phyloP scores from a whole-genome alignment of 2,329 filamentous ascomycete species.

The Ampelomyces quisqualis region DNA sequence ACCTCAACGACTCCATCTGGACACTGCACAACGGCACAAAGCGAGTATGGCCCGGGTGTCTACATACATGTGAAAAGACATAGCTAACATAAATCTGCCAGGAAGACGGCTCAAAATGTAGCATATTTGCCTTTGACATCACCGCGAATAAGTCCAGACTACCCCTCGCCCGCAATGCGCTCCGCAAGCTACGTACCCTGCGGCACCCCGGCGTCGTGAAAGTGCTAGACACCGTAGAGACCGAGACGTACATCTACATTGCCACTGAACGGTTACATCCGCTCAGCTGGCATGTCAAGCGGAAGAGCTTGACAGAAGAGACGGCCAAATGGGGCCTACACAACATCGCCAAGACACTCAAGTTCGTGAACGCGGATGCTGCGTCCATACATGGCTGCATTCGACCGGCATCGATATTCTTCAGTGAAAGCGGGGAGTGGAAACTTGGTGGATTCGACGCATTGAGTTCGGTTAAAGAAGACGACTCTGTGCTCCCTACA shows the following conservation, averaged over 20 bases:
- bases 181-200: constrained; percentile 89
- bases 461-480: constrained; percentile 91
- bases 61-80: constrained; percentile 2
- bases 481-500: constrained; percentile 89
- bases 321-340: constrained; percentile 96
- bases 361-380: constrained; percentile 94
- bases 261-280: constrained; percentile 89
- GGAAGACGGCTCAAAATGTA: constrained; percentile 94
- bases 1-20: constrained; percentile 93
- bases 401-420: constrained; percentile 83
- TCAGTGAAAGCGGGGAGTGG: constrained; percentile 96
- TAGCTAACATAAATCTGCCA: constrained; percentile 46
- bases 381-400: constrained; percentile 87
- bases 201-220: constrained; percentile 94
- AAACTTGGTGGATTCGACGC: constrained; percentile 93
- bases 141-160: constrained; percentile 75
- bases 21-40: constrained; percentile 92
- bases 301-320: constrained; percentile 84
- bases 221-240: constrained; percentile 93
- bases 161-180: constrained; percentile 86
- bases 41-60: constrained; percentile 59
- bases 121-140: constrained; percentile 95
- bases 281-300: constrained; percentile 83
- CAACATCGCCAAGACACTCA: constrained; percentile 85
- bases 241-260: constrained; percentile 93